Evolutionary conservation across 306 rosid genomes (phyloP).

Genomic region (Begonia fuchsioides): DNA sequence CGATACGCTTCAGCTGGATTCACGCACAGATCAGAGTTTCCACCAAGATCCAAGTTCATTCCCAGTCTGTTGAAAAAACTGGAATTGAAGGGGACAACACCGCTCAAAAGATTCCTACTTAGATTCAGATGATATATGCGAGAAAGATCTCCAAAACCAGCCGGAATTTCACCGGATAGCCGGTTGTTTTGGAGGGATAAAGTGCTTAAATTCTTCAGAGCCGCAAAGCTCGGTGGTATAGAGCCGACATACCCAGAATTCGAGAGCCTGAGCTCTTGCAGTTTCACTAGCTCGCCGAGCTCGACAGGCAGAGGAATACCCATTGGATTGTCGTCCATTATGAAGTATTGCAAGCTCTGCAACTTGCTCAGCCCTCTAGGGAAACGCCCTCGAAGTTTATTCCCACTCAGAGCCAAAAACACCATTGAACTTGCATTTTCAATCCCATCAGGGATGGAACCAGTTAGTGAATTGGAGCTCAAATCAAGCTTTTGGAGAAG

Average conservation of each 20-base stretch:
- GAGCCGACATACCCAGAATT: slow-evolving; percentile 30
- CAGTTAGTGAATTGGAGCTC: slow-evolving; percentile 32
- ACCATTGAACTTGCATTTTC: slow-evolving; percentile 16
- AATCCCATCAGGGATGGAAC: slow-evolving; percentile 20
- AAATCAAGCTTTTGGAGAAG: slow-evolving; percentile 38
- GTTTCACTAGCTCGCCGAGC: slow-evolving; percentile 24
- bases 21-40: slow-evolving; percentile 37
- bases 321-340: slow-evolving; percentile 41
- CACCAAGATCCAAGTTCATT: slow-evolving; percentile 35
- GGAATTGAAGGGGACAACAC: slow-evolving; percentile 36
- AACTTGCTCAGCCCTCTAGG: slow-evolving; percentile 26
- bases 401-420: slow-evolving; percentile 35
- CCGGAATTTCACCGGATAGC: slow-evolving; percentile 24
- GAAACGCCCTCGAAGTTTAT: slow-evolving; percentile 16
- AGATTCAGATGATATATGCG: slow-evolving; percentile 42
- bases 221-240: slow-evolving; percentile 26
- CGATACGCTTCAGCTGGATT: slow-evolving; percentile 18
- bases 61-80: slow-evolving; percentile 36
- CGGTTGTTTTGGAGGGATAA: slow-evolving; percentile 32
- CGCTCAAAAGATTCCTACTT: slow-evolving; percentile 24
- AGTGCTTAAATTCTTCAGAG: slow-evolving; percentile 30
- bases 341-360: slow-evolving; percentile 35
- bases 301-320: slow-evolving; percentile 17
- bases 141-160: slow-evolving; percentile 20
- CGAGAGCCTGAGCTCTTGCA: slow-evolving; percentile 38